Evolutionary conservation across 257 asterid species (phyloP).

Genomic region (Striga asiatica): DNA sequence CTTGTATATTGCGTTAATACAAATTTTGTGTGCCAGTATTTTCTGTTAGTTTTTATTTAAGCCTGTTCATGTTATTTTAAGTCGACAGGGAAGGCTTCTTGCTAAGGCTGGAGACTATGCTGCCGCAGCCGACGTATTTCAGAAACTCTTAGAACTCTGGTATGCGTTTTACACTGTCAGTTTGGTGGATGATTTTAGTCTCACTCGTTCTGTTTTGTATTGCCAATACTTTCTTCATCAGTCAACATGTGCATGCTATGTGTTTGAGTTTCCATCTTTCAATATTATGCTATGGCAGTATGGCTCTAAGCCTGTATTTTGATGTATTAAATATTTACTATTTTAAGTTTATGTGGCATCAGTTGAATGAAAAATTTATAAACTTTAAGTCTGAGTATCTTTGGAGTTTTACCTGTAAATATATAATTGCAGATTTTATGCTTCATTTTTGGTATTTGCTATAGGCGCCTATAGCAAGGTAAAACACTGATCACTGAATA

Average conservation of each 20-base stretch:
- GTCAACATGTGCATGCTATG: constrained; percentile 8
- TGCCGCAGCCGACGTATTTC: constrained; percentile 74
- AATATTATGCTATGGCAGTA: not conserved
- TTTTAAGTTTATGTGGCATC: not conserved
- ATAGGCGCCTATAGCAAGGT: not conserved
- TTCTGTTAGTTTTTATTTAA: constrained; percentile 23
- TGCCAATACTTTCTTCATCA: not conserved
- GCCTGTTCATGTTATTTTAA: constrained; percentile 65
- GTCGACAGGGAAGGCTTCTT: constrained; percentile 99
- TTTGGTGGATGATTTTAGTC: constrained; percentile 1
- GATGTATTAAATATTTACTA: not conserved
- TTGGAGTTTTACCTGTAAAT: not conserved
- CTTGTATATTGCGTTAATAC: constrained; percentile 2
- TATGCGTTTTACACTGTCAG: constrained; percentile 31
- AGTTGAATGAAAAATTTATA: no score
- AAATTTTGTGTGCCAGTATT: constrained; percentile 4
- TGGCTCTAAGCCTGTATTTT: not conserved
- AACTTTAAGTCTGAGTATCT: no score
- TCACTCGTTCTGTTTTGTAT: not conserved
- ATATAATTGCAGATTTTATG: not conserved
- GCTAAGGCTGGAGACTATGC: constrained; percentile 81
- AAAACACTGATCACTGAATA: not conserved
- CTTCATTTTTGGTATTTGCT: not conserved
- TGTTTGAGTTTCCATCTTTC: not conserved
- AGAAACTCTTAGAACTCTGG: constrained; percentile 75